A percentile compares a stretch with the other conserved stretches of the same genome.
phyloP scores from a whole-genome alignment of 176 grass and related monocot genomes.

The Raddia guianensis region DNA sequence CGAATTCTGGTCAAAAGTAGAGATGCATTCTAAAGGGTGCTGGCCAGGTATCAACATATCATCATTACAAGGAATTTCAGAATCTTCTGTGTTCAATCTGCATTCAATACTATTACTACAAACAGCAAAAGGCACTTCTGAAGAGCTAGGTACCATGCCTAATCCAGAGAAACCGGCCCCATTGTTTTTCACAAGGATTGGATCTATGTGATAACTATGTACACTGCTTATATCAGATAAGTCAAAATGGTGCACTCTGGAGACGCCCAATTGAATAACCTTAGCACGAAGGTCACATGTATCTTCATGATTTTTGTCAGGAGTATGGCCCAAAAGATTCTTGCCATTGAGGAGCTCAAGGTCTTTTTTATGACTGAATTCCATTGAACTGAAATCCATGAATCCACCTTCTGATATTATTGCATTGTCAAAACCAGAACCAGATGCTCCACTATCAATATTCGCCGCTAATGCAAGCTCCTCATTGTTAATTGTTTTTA shows the following conservation, averaged over 20 bases:
- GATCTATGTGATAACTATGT: slow-evolving; percentile 22
- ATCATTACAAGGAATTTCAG: slow-evolving; percentile 53
- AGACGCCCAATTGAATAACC: slow-evolving; percentile 9
- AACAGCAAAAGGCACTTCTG: slow-evolving; percentile 36
- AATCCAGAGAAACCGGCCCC: slow-evolving; percentile 27
- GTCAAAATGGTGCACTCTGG: background rate
- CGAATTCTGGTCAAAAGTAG: slow-evolving; percentile 28
- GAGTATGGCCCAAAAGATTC: slow-evolving; percentile 30
- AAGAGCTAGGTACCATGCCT: slow-evolving; percentile 23
- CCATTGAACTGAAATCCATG: slow-evolving; percentile 37
- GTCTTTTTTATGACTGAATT: slow-evolving; percentile 34
- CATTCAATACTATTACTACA: slow-evolving; percentile 27
- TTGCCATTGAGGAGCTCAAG: slow-evolving; percentile 33
- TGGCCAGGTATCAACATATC: slow-evolving; percentile 41
- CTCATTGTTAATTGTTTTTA: slow-evolving; percentile 23
- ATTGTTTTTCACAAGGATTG: slow-evolving; percentile 26
- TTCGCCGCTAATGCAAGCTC: slow-evolving; percentile 18
- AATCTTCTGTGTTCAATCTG: slow-evolving; percentile 47
- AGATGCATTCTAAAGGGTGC: slow-evolving; percentile 18
- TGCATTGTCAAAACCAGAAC: slow-evolving; percentile 29
- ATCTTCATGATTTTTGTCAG: slow-evolving; percentile 25
- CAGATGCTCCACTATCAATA: slow-evolving; percentile 17
- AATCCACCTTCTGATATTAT: slow-evolving; percentile 32
- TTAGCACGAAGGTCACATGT: slow-evolving; percentile 17
- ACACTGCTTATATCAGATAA: slow-evolving; percentile 6